Conservation (phyloP, 2,329 filamentous ascomycete species). For the Paradendryphiella salina region DNA sequence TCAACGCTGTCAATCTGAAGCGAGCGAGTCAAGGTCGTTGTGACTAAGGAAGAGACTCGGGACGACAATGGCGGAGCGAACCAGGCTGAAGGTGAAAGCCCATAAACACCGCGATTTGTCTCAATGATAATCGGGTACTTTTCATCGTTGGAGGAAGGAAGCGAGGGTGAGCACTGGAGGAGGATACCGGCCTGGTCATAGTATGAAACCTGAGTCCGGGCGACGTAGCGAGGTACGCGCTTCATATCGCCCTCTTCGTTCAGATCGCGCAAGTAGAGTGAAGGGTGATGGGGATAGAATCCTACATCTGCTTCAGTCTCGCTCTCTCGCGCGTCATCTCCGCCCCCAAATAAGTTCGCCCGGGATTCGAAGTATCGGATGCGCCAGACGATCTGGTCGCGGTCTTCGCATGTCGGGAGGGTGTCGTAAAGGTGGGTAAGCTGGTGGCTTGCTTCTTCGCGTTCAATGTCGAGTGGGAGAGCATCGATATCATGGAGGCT, state of each 20-base stretch:
- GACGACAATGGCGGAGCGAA: slow-evolving; percentile 21
- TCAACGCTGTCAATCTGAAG: slow-evolving; percentile 4
- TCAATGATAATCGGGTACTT: slow-evolving; percentile 24
- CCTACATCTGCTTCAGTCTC: slow-evolving; percentile 4
- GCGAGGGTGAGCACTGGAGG: slow-evolving; percentile 17
- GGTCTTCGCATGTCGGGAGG: slow-evolving; percentile 12
- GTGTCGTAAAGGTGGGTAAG: slow-evolving; percentile 11
- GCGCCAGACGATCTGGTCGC: slow-evolving; percentile 19
- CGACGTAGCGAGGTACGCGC: slow-evolving; percentile 19
- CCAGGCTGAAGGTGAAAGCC: slow-evolving; percentile 18
- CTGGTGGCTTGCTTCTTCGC: slow-evolving; percentile 7
- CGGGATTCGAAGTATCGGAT: slow-evolving; percentile 23
- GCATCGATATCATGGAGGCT: not conserved
- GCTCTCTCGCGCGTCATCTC: not conserved
- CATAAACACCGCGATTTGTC: slow-evolving; percentile 23
- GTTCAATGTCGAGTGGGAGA: slow-evolving; percentile 1
- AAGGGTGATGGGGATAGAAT: slow-evolving; percentile 19
- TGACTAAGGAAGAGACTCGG: slow-evolving; percentile 21
- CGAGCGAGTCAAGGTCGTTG: slow-evolving; percentile 18
- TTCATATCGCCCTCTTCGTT: not conserved
- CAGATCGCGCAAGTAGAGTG: not conserved
- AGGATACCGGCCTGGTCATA: slow-evolving; percentile 25
- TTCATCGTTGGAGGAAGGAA: slow-evolving; percentile 8
- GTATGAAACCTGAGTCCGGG: slow-evolving; percentile 27
- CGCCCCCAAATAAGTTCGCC: slow-evolving; percentile 11